These are phyloP conservation scores for Plasmodium berghei DNA, from an alignment of 169 alveolate genomes.

Conservation along the genomic window DNA sequence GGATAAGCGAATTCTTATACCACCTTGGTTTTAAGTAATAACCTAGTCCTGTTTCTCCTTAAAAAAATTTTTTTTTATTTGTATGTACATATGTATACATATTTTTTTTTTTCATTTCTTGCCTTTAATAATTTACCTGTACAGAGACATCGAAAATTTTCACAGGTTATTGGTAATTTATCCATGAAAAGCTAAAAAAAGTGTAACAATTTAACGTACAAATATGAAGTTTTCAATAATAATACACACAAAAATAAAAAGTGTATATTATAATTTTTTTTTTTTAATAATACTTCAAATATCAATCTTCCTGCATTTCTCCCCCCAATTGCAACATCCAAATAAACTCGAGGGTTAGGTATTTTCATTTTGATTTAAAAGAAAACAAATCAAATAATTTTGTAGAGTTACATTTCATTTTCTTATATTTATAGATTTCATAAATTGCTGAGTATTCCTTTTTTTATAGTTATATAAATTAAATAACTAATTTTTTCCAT, in stretches of 20 bases:
- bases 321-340: slow-evolving; percentile 87
- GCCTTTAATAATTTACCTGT: slow-evolving; percentile 83
- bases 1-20: slow-evolving; percentile 88
- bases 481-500: too few relatives aligned
- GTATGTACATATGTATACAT: not conserved
- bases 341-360: slow-evolving; percentile 88
- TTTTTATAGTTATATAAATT: too few relatives aligned
- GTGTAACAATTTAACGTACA: not conserved
- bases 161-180: slow-evolving; percentile 89
- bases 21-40: slow-evolving; percentile 89
- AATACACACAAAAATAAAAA: not conserved
- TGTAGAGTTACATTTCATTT: not conserved
- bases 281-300: slow-evolving; percentile 78
- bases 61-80: slow-evolving; percentile 6
- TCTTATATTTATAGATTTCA: not conserved
- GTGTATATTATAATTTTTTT: not conserved
- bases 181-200: slow-evolving; percentile 86
- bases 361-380: slow-evolving; percentile 74
- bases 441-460: too few relatives aligned
- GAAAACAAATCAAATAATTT: not conserved
- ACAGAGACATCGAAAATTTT: slow-evolving; percentile 93
- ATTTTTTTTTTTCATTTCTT: not conserved
- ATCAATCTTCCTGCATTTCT: slow-evolving; percentile 87
- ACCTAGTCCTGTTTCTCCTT: slow-evolving; percentile 89
- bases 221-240: not conserved